Percentiles rank a stretch among this genome's conserved stretches.
Evolutionary conservation across 2,329 filamentous ascomycete genomes (phyloP).

Genomic region (Aureobasidium pullulans): DNA sequence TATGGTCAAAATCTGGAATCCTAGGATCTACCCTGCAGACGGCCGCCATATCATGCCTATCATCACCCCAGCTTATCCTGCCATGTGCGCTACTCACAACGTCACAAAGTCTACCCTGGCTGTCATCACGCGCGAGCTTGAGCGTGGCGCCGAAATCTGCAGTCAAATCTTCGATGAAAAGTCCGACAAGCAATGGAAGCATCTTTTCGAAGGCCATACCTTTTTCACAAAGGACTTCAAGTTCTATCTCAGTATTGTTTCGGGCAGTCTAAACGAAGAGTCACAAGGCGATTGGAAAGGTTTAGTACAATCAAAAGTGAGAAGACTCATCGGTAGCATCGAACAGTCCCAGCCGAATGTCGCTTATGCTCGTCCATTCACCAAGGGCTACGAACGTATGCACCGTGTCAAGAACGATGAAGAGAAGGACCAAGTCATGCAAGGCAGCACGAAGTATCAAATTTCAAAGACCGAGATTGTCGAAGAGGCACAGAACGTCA

Average conservation of each 20-base stretch:
- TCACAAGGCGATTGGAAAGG: slow-evolving; percentile 83
- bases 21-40: slow-evolving; percentile 74
- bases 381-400: slow-evolving; percentile 80
- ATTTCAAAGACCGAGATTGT: slow-evolving; percentile 49
- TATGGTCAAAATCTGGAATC: slow-evolving; percentile 88
- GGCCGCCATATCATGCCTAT: slow-evolving; percentile 91
- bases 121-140: slow-evolving; percentile 76
- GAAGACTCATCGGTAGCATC: slow-evolving; percentile 73
- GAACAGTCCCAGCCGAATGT: slow-evolving; percentile 71
- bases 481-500: slow-evolving; percentile 44
- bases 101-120: slow-evolving; percentile 78
- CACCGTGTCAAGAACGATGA: slow-evolving; percentile 61
- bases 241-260: slow-evolving; percentile 86
- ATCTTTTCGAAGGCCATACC: slow-evolving; percentile 79
- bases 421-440: slow-evolving; percentile 55
- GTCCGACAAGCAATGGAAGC: slow-evolving; percentile 73
- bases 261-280: slow-evolving; percentile 75
- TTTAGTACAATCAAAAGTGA: slow-evolving; percentile 86
- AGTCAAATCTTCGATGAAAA: slow-evolving; percentile 60
- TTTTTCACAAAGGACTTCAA: slow-evolving; percentile 94
- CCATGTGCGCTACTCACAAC: slow-evolving; percentile 96
- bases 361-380: slow-evolving; percentile 80
- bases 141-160: slow-evolving; percentile 68
- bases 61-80: slow-evolving; percentile 94
- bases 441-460: slow-evolving; percentile 56